A percentile compares a stretch with the other conserved stretches of the same genome.
Conservation (phyloP, 768 basidiomycete genomes). For the Lactarius indigo region DNA sequence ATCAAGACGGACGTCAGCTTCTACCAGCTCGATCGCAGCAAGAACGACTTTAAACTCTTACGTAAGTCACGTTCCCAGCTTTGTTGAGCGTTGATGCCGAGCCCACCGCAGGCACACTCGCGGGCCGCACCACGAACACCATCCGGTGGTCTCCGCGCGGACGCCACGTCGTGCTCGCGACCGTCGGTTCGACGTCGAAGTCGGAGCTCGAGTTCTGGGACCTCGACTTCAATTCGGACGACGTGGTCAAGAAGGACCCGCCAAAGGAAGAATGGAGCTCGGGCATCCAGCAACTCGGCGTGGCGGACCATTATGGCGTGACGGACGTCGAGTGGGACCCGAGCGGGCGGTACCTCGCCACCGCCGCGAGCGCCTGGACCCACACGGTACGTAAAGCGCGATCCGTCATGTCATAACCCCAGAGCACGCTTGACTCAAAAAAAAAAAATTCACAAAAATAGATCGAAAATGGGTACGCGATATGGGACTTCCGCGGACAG, state of each 20-base stretch:
- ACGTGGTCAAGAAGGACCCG: conserved; percentile 44
- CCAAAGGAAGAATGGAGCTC: conserved; percentile 76
- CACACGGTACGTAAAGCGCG: conserved; percentile 63
- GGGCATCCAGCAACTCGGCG: conserved; percentile 79
- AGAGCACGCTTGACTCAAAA: too few relatives aligned
- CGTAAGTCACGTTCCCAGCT: conserved; percentile 44
- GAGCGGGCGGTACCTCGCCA: conserved; percentile 87
- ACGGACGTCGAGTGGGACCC: conserved; percentile 99
- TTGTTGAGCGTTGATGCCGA: conserved; percentile 7
- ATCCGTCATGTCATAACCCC: too few relatives aligned
- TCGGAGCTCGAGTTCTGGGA: conserved; percentile 99
- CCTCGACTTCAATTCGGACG: conserved; percentile 78
- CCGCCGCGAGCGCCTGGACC: conserved; percentile 93
- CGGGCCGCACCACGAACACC: conserved; percentile 85
- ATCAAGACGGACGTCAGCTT: conserved; percentile 96
- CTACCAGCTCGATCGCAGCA: conserved; percentile 88
- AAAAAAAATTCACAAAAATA: too few relatives aligned
- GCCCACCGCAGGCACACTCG: conserved; percentile 56
- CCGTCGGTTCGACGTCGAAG: conserved; percentile 91
- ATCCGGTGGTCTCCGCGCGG: conserved; percentile 97
- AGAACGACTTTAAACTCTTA: conserved; percentile 91
- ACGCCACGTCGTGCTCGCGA: conserved; percentile 92
- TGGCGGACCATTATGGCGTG: conserved; percentile 93
- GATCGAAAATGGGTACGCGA: conserved; percentile 91
- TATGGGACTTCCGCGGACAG: conserved; percentile 99